Evolutionary conservation across 495 filamentous ascomycete species (phyloP), one percentile per base, ranked within the genome.

Genomic region (Xylaria nigripes): DNA sequence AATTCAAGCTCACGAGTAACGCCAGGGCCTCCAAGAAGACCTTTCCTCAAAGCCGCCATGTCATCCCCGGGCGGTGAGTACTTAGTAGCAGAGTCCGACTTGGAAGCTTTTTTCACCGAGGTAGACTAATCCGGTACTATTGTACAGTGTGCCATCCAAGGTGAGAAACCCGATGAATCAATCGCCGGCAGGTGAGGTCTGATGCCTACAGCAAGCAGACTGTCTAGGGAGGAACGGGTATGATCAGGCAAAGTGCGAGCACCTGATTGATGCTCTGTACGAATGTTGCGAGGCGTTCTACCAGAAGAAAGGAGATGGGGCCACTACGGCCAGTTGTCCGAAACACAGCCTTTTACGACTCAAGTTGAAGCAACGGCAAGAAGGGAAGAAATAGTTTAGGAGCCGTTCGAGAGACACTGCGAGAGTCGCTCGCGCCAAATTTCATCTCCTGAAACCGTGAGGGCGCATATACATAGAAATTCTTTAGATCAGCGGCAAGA

Each of bases 211-310:
- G n/a, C n/a, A n/a, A 58, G 34, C 57, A 93, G 90, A 85, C 54
- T 98, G 93, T 62, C 70, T 98, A 41, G 77, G 73, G 48, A 95
- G 83, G 71, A 89, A 88, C 63, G 84, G 82, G n/a, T 96, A 86
- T 68, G 75, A 94, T 41, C 90, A 99, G 75, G 81, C 81, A 22
- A 94, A 85, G 63, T 99, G 93, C 70, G 75, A 81, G 56, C 67
- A 76, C 10, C 76, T 93, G 61, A 80, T 99, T 45, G 86, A 96
- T 66, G 87, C 89, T n/a, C 72, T 99, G 21, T 99, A 97, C 67
- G 85, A 93, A 63, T 99, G 93, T 67, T 99, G 93, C 70, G 84
- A 90, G 58, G 75, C 78, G 27, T 95, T 99, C 69, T 97, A 99
- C 71, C 69, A 84, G 64, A 76, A 79, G 48, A 78, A 85, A 48